Conservation (phyloP, 1,284 basidiomycete genomes). For the Cystobasidiaceae sp. region DNA sequence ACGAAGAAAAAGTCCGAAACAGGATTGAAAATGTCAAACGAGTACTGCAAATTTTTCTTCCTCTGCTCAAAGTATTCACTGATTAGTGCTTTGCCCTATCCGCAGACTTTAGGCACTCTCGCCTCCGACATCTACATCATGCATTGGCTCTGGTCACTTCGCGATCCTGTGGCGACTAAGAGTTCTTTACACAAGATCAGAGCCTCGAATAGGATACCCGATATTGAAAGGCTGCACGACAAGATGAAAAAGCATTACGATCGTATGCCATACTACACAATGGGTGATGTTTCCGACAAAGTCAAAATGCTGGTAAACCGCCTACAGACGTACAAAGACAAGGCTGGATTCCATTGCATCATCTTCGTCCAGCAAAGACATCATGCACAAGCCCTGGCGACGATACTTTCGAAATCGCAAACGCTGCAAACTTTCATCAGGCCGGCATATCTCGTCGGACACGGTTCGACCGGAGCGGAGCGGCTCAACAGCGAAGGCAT, state of each 20-base stretch:
- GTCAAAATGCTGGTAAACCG: slow-evolving; percentile 58
- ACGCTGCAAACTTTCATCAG: slow-evolving; percentile 57
- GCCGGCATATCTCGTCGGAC: slow-evolving; percentile 64
- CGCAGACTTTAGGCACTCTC: slow-evolving; percentile 8
- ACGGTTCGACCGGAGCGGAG: slow-evolving; percentile 51
- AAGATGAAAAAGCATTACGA: slow-evolving; percentile 1
- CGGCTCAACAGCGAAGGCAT: slow-evolving; percentile 46
- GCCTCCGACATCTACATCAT: slow-evolving; percentile 26
- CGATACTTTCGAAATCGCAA: slow-evolving; percentile 58
- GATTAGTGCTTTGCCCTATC: neutral
- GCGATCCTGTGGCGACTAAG: slow-evolving; percentile 22
- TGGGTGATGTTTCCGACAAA: slow-evolving; percentile 56
- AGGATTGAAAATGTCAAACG: slow-evolving; percentile 22
- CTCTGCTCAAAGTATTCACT: neutral
- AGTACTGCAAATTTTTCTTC: neutral
- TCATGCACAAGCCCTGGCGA: slow-evolving; percentile 63
- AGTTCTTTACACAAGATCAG: slow-evolving; percentile 6
- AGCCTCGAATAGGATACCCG: slow-evolving; percentile 15
- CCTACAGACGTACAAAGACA: slow-evolving; percentile 55
- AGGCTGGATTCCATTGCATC: slow-evolving; percentile 62
- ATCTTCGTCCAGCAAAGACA: slow-evolving; percentile 78
- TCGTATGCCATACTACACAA: slow-evolving; percentile 43
- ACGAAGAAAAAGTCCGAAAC: slow-evolving; percentile 8
- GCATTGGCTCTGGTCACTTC: slow-evolving; percentile 32
- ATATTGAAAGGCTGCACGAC: slow-evolving; percentile 7